Base-by-base conservation (phyloP, 1,284 basidiomycete genomes). In the Apiotrichum veenhuisii region DNA sequence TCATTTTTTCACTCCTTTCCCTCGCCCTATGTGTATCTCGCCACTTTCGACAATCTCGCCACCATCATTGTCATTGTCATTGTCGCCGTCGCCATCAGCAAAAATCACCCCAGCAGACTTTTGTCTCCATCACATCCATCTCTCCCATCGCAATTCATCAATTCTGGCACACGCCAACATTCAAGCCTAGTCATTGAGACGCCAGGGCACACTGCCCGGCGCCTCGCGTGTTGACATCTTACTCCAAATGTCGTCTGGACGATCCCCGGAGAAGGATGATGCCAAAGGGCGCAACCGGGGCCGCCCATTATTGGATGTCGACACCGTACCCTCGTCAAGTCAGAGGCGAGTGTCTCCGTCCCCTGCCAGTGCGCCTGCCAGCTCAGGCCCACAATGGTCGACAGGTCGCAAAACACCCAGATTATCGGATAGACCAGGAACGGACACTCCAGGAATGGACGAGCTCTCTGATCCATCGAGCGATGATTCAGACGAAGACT, bases 401-500 rank as follows among this genome's bases (percentile, higher is more conserved):
- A 48, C 46, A 11, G 22, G 30, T 10, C 30, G 46, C 22, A 48
- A 20, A 10, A 36, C 17, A 17, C 25, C 25, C 15, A 23, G 43
- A 30, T 30, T 12, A 41, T 2, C 40, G 3, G 10, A 11, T 25
- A 20, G 20, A 22, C 15, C 22, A 11, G 18, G 30, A 10, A 47
- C 20, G 3, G 46, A 36, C 25, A 27, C 44, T 20, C 45, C 49
- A 26, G 47, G 43, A n/a, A 42, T 46, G 46, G 48, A 46, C 25
- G 53, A 61, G 49, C 49, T 50, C 4, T 30, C 57, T 5, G 60
- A 49, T 18, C 51, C 49, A 10, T 58, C 47, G 25, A 58, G 54
- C 49, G 54, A 62, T 20, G 48, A 52, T 25, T 36, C 30, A 11
- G 48, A 48, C 9, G 54, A 55, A 7, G 53, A 59, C 22, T 53